Conservation (phyloP, 805 yeast species). For the Priceomyces melissophilus region DNA sequence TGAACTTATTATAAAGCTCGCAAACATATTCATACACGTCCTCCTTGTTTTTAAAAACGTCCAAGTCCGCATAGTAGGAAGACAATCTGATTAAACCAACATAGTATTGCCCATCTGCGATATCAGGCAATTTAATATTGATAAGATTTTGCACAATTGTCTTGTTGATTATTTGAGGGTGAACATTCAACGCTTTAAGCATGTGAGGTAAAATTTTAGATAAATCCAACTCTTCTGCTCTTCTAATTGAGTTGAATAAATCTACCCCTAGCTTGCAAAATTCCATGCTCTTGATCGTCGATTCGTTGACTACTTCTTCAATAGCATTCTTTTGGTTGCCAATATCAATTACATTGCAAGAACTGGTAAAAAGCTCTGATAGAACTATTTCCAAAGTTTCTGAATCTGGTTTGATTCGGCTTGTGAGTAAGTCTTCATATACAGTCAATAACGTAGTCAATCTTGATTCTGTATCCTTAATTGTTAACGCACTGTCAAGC, state of each 20-base stretch:
- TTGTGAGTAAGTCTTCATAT: slow-evolving; percentile 58
- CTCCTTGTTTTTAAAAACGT: slow-evolving; percentile 14
- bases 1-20: slow-evolving; percentile 30
- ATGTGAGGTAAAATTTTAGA: slow-evolving; percentile 31
- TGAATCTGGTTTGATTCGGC: slow-evolving; percentile 47
- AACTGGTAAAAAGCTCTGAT: slow-evolving; percentile 47
- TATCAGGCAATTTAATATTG: slow-evolving; percentile 6
- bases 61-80: slow-evolving; percentile 15
- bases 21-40: slow-evolving; percentile 25
- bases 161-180: slow-evolving; percentile 26
- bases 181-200: slow-evolving; percentile 24
- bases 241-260: slow-evolving; percentile 44
- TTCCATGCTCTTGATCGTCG: slow-evolving; percentile 42
- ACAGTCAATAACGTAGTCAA: slow-evolving; percentile 62
- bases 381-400: slow-evolving; percentile 52
- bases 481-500: slow-evolving; percentile 32
- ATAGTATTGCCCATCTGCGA: slow-evolving; percentile 31
- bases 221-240: slow-evolving; percentile 31
- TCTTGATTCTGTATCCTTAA: slow-evolving; percentile 50
- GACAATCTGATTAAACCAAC: slow-evolving; percentile 33
- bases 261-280: slow-evolving; percentile 44
- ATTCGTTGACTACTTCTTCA: slow-evolving; percentile 48
- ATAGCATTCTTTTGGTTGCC: slow-evolving; percentile 44
- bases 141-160: slow-evolving; percentile 15
- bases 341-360: slow-evolving; percentile 34